Conservation (phyloP, 495 filamentous ascomycete genomes). For the Neurospora sp. region DNA sequence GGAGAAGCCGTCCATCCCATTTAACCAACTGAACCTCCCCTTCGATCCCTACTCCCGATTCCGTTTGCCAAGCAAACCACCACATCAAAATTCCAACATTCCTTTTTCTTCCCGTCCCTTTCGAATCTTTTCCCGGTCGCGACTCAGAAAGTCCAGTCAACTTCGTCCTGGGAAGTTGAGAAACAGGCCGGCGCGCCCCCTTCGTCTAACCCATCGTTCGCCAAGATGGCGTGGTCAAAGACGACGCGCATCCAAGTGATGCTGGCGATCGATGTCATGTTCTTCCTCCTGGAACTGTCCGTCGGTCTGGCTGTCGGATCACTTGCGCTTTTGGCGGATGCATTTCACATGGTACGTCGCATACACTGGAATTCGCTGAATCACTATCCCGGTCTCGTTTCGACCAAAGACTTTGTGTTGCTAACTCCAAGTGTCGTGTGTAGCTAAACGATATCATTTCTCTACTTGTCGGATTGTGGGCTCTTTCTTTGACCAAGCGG, state of each 20-base stretch:
- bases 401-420: too few relatives aligned
- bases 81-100: not conserved
- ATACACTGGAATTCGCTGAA: not conserved
- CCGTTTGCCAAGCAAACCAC: not conserved
- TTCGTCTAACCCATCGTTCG: not conserved
- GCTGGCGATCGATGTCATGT: conserved; percentile 77
- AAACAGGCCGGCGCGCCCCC: not conserved
- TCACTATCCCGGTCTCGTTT: not conserved
- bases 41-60: not conserved
- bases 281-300: conserved; percentile 83
- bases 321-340: conserved; percentile 87
- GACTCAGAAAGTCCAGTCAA: not conserved
- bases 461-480: conserved; percentile 86
- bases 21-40: not conserved
- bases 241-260: conserved; percentile 85
- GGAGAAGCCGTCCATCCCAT: not conserved
- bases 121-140: not conserved
- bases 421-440: not conserved
- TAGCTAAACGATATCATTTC: conserved; percentile 95
- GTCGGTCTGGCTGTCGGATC: conserved; percentile 81
- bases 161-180: not conserved
- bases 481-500: conserved; percentile 75
- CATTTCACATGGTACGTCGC: conserved; percentile 83
- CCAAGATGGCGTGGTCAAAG: conserved; percentile 80
- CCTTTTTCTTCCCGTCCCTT: not conserved